Conservation (phyloP, 768 basidiomycete genomes). For the Suillus spraguei region DNA sequence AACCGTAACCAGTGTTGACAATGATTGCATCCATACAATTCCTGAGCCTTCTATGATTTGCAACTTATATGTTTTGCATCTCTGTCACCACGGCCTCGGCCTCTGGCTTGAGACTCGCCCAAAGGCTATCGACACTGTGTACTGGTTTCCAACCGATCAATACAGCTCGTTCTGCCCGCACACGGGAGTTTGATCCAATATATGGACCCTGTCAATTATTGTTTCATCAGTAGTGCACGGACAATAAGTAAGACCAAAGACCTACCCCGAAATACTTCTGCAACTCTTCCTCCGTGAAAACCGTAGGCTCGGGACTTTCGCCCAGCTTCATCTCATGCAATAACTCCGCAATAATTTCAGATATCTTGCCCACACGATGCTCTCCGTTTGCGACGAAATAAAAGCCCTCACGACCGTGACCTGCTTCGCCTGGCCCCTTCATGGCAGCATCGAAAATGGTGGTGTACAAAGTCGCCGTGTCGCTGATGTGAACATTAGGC, state of each 20-base stretch:
- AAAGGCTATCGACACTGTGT: slow-evolving; percentile 30
- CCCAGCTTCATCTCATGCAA: slow-evolving; percentile 37
- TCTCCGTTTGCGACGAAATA: slow-evolving; percentile 59
- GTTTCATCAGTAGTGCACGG: neutral
- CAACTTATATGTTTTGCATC: slow-evolving; percentile 2
- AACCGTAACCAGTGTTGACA: neutral
- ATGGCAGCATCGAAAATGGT: slow-evolving; percentile 41
- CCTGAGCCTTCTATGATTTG: too few relatives aligned
- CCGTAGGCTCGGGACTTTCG: slow-evolving; percentile 41
- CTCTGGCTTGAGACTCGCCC: slow-evolving; percentile 22
- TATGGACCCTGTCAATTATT: slow-evolving; percentile 14
- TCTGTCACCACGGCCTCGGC: slow-evolving; percentile 21
- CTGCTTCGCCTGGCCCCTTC: slow-evolving; percentile 22
- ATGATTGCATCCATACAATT: neutral
- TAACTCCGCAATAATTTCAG: slow-evolving; percentile 40
- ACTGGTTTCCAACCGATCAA: slow-evolving; percentile 27
- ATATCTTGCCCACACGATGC: slow-evolving; percentile 45
- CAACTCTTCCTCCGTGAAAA: slow-evolving; percentile 38
- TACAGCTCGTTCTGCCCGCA: slow-evolving; percentile 22
- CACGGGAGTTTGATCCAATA: slow-evolving; percentile 24
- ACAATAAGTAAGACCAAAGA: neutral
- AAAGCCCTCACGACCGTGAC: slow-evolving; percentile 52
- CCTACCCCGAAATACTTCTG: slow-evolving; percentile 20
- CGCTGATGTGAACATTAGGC: slow-evolving; percentile 60
- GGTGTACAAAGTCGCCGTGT: slow-evolving; percentile 47